A percentile compares a stretch with the other conserved stretches of the same genome.
These are phyloP conservation scores for Dactylellina leptospora DNA, from an alignment of 2,329 filamentous ascomycete species.

Conservation along the genomic window DNA sequence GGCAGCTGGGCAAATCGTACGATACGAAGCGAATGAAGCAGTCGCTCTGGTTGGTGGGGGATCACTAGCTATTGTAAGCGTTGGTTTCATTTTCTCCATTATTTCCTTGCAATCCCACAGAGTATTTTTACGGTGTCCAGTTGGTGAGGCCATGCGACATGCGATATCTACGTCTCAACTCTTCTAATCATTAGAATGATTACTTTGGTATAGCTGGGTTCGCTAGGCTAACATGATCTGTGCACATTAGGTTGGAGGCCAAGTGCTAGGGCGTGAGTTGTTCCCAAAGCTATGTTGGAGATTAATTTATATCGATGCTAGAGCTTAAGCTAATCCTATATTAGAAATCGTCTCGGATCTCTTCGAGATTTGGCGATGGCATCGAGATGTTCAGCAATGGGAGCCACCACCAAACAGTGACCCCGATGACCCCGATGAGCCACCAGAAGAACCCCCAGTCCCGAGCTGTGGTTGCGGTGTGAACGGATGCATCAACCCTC, in stretches of 20 bases:
- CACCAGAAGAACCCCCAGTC: constrained; percentile 3
- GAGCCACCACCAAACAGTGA: neutral
- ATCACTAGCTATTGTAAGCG: constrained; percentile 4
- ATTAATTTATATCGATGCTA: neutral
- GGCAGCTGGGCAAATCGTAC: constrained; percentile 2
- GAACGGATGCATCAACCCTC: constrained; percentile 2
- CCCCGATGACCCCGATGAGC: neutral
- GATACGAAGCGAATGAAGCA: neutral
- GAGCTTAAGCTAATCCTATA: neutral
- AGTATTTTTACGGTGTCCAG: neutral
- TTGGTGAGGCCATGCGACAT: neutral
- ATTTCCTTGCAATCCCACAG: neutral
- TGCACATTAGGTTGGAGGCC: no score
- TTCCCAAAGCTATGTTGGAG: no score
- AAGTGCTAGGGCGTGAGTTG: no score
- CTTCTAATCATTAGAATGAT: no score
- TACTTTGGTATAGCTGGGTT: no score
- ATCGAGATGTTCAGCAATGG: constrained; percentile 7
- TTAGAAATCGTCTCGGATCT: neutral
- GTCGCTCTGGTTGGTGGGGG: neutral
- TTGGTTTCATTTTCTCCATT: neutral
- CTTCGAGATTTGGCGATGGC: neutral
- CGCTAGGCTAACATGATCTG: no score
- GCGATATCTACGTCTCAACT: no score
- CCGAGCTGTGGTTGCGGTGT: neutral